Conservation (phyloP, 768 basidiomycete species). For the Xerocomellus chrysenteron region DNA sequence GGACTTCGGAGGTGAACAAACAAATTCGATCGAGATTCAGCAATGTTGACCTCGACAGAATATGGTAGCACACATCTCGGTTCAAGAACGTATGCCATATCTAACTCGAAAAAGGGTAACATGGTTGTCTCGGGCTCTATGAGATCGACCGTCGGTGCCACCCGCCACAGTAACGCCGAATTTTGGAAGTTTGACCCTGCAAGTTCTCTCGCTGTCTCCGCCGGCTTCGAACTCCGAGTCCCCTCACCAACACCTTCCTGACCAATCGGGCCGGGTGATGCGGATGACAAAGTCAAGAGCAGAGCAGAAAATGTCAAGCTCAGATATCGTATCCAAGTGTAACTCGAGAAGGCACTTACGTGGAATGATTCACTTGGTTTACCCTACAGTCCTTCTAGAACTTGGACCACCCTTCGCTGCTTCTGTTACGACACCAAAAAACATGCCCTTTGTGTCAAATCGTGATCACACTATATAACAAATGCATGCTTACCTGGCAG, state of each 20-base stretch:
- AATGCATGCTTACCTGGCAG: constrained; percentile 50
- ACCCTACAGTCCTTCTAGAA: constrained; percentile 53
- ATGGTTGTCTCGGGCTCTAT: neutral
- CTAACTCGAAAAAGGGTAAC: neutral
- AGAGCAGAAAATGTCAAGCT: neutral
- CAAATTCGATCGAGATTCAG: neutral
- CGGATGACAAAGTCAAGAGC: neutral
- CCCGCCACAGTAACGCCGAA: neutral
- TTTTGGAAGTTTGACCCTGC: constrained; percentile 3
- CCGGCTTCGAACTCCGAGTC: neutral
- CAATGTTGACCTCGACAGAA: neutral
- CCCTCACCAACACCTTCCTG: neutral
- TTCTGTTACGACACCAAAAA: constrained; percentile 40
- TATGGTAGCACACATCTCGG: neutral
- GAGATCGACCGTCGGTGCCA: constrained; percentile 7
- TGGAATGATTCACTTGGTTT: neutral
- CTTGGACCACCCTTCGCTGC: constrained; percentile 69
- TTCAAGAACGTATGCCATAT: neutral
- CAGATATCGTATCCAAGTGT: neutral
- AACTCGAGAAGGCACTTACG: neutral
- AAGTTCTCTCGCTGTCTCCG: neutral
- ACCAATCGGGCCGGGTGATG: neutral
- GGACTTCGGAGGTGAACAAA: neutral
- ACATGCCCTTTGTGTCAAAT: neutral
- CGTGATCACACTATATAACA: neutral